Evolutionary conservation across 176 grass and related monocot species (phyloP).

Genomic region (Phoenix dactylifera): DNA sequence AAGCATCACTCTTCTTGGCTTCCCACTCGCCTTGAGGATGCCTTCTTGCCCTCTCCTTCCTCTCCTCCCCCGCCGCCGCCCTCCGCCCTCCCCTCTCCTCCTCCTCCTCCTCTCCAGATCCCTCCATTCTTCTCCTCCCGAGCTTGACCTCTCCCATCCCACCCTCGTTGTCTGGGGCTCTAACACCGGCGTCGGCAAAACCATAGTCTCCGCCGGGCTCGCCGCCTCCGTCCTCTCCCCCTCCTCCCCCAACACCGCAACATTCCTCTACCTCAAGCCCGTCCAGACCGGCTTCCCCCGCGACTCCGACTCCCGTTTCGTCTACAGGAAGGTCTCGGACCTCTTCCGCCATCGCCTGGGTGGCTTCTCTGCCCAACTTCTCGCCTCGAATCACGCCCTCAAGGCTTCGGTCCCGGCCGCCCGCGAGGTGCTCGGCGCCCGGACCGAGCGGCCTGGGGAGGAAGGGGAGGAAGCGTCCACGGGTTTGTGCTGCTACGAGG

Average conservation of each 20-base stretch:
- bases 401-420: slow-evolving; percentile 37
- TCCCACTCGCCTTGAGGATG: slow-evolving; percentile 2
- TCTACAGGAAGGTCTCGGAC: slow-evolving; percentile 34
- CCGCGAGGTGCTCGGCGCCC: slow-evolving; percentile 6
- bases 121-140: slow-evolving; percentile 3
- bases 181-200: slow-evolving; percentile 95
- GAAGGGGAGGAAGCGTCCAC: not conserved
- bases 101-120: not conserved
- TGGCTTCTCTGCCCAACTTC: slow-evolving; percentile 18
- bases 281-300: slow-evolving; percentile 77
- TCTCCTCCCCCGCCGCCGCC: not conserved
- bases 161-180: slow-evolving; percentile 63
- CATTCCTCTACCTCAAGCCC: slow-evolving; percentile 72
- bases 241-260: slow-evolving; percentile 13
- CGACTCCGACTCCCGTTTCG: slow-evolving; percentile 75
- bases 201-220: slow-evolving; percentile 73
- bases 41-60: not conserved
- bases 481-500: slow-evolving; percentile 14
- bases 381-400: slow-evolving; percentile 53
- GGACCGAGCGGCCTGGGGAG: not conserved
- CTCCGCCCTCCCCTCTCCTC: not conserved
- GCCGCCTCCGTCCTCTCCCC: slow-evolving; percentile 41
- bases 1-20: not conserved
- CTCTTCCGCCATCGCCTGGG: slow-evolving; percentile 22
- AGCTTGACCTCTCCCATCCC: slow-evolving; percentile 37